Evolutionary conservation across 2,329 filamentous ascomycete genomes (phyloP).

Genomic region (Colletotrichum sp.): DNA sequence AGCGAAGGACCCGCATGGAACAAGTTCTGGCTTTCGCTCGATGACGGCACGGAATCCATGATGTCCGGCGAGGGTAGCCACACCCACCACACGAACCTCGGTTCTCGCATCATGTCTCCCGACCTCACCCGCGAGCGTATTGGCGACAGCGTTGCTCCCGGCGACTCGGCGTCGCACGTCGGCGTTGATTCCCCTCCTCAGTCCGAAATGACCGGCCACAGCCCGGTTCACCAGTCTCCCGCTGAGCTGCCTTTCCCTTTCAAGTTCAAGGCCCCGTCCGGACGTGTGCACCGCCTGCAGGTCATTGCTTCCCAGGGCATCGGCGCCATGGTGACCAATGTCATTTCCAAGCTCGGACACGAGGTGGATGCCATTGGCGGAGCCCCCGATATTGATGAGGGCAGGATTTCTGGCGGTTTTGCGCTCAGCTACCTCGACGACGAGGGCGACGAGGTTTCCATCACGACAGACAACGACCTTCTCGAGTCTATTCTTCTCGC

Average conservation of each 20-base stretch:
- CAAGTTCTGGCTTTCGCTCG: constrained; percentile 98
- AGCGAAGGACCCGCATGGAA: constrained; percentile 98
- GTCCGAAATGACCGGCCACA: constrained; percentile 60
- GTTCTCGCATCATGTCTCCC: constrained; percentile 80
- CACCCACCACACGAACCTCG: constrained; percentile 65
- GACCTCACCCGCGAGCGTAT: constrained; percentile 75
- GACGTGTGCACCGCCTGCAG: constrained; percentile 91
- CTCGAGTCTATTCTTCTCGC: constrained; percentile 88
- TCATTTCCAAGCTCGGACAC: constrained; percentile 82
- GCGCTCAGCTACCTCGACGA: constrained; percentile 96
- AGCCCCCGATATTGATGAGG: constrained; percentile 76
- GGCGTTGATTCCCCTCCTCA: constrained; percentile 79
- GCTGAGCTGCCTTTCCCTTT: constrained; percentile 89
- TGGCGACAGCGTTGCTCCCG: constrained; percentile 84
- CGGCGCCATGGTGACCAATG: constrained; percentile 75
- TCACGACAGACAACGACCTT: constrained; percentile 93
- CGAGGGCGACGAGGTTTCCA: constrained; percentile 94
- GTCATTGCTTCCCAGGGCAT: constrained; percentile 82
- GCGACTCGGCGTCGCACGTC: constrained; percentile 93
- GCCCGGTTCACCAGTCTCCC: constrained; percentile 57
- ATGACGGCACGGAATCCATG: constrained; percentile 94
- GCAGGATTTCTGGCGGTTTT: constrained; percentile 80
- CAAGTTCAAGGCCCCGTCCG: constrained; percentile 98
- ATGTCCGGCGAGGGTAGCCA: constrained; percentile 90
- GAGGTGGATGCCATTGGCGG: constrained; percentile 89